Base-by-base conservation (phyloP, 257 asterid species). In the Thymus mandschuricus region DNA sequence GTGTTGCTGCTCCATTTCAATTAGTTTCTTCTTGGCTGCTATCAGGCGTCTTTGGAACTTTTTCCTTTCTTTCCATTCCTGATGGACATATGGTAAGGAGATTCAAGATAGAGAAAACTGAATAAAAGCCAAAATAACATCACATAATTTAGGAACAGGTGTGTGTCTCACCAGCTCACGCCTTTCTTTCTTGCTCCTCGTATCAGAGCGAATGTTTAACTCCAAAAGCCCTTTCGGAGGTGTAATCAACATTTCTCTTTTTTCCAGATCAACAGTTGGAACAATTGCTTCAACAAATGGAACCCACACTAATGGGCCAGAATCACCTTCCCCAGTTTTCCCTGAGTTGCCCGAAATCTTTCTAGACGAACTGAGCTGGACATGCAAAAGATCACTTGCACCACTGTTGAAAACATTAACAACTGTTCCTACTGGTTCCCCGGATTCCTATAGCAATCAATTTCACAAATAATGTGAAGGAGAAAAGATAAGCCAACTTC, bases 41-140 rank as follows among this genome's bases (percentile, higher is more conserved):
- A 89, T 84, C 71, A 94, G 81, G 70, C 83, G 87, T 72, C 91
- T 86, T 77, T 91, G 99, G 72, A 79, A 81, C 80, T 82, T 89
- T 73, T 89, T 94, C 73, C 90, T 89, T 55, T 91, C 97, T 86
- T 85, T 94, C 99, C 99, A 94, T 83, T 94, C 99, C 99, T 94
- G 79, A 76, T 71, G 44, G 75, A 52, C 64, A 76, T 60, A 54
- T 61, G 27, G 63, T 67, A 61, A 80, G 78, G 73, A 45, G 40
- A n/a, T 75, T 64, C 61, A 79, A 79, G 73, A 55, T 45, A 12
- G 60, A 66, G 66, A 63, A 70, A 44, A 38, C 62, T 13, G 45
- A 60, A 55, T 55, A 38, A 38, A 38, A 38, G 64, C 35, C 46
- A 35, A 44, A 8, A 38, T 56, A 40, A 64, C 12, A 38, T 40